Evolutionary conservation across 306 rosid genomes (phyloP).

Genomic region (Cicer arietinum): DNA sequence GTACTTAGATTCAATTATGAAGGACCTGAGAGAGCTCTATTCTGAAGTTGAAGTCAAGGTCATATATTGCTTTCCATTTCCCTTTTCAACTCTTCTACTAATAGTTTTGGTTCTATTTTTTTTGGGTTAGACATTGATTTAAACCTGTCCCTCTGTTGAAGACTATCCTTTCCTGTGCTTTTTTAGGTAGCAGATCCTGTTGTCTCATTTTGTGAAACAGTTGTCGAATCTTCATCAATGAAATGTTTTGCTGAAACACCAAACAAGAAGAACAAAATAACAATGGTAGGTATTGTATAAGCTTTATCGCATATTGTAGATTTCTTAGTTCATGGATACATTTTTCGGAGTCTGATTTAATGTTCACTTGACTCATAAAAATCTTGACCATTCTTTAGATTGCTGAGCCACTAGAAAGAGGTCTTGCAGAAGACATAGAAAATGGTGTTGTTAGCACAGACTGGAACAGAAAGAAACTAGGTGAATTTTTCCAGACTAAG

Average conservation of each 20-base stretch:
- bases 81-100: neutral
- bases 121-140: constrained; percentile 18
- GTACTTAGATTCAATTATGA: constrained; percentile 98
- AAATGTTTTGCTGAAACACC: constrained; percentile 99
- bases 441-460: constrained; percentile 93
- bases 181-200: constrained; percentile 97
- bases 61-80: constrained; percentile 1
- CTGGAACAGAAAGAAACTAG: constrained; percentile 89
- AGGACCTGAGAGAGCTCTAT: constrained; percentile 96
- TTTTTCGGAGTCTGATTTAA: constrained; percentile 5
- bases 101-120: neutral
- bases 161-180: constrained; percentile 40
- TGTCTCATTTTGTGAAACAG: constrained; percentile 97
- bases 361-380: constrained; percentile 18
- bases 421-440: constrained; percentile 97
- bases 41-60: constrained; percentile 99
- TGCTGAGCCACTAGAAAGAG: constrained; percentile 97
- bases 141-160: constrained; percentile 39
- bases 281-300: constrained; percentile 70
- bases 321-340: neutral
- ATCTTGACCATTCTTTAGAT: constrained; percentile 57
- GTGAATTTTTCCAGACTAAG: constrained; percentile 92
- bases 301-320: constrained; percentile 1
- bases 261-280: constrained; percentile 97
- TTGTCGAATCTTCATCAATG: constrained; percentile 98